A percentile compares a stretch with the other conserved stretches of the same genome.
These are phyloP conservation scores for Lagenaria siceraria DNA, from an alignment of 306 rosid genomes.

Conservation along the genomic window DNA sequence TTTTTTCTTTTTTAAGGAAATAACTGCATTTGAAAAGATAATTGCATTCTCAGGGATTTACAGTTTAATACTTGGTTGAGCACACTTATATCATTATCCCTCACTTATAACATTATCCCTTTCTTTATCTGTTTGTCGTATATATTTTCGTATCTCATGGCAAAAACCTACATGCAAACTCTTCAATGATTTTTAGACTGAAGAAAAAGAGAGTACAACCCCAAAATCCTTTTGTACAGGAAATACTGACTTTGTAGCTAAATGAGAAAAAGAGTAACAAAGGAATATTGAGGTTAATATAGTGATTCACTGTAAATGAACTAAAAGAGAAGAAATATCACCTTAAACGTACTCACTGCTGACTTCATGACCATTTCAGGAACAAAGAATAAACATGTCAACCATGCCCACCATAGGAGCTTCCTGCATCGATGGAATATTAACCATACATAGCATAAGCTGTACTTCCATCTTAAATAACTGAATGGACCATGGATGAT, in stretches of 20 bases:
- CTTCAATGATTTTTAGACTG: not conserved
- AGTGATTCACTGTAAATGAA: not conserved
- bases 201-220: not conserved
- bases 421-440: slow-evolving; percentile 35
- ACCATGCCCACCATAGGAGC: slow-evolving; percentile 98
- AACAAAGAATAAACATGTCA: slow-evolving; percentile 82
- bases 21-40: not conserved
- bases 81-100: not conserved
- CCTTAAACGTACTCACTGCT: slow-evolving; percentile 61
- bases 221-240: not conserved
- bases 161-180: not conserved
- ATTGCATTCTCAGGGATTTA: not conserved
- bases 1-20: not conserved
- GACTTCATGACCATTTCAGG: slow-evolving; percentile 76
- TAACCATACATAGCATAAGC: not conserved
- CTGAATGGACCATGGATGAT: slow-evolving; percentile 9
- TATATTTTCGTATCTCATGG: not conserved
- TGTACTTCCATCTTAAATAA: not conserved
- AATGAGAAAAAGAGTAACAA: not conserved
- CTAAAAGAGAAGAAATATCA: slow-evolving; percentile 3
- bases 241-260: not conserved
- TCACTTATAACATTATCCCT: not conserved
- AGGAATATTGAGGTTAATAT: not conserved
- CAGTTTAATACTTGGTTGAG: not conserved
- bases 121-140: not conserved